phyloP scores from a whole-genome alignment of 2,329 filamentous ascomycete genomes.

The Colletotrichum sp. region DNA sequence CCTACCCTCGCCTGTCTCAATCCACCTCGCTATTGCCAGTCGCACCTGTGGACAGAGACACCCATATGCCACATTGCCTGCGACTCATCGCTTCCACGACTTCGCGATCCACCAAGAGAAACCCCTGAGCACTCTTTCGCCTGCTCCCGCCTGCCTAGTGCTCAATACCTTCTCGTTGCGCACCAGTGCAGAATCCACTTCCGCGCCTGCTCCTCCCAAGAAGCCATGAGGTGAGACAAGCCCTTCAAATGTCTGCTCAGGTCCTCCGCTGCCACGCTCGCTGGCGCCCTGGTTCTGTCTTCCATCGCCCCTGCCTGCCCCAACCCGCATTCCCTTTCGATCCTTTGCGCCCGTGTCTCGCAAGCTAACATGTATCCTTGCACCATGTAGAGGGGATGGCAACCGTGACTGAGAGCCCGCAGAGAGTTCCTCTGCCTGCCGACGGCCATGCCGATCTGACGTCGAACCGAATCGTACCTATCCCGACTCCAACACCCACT shows the following conservation, averaged over 20 bases:
- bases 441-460: constrained; percentile 49
- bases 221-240: constrained; percentile 22
- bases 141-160: neutral
- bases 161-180: neutral
- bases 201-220: neutral
- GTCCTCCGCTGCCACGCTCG: constrained; percentile 11
- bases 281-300: constrained; percentile 21
- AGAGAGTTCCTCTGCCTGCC: constrained; percentile 44
- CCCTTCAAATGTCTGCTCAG: neutral
- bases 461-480: constrained; percentile 54
- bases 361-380: constrained; percentile 22
- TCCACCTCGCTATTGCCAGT: neutral
- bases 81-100: neutral
- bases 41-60: neutral
- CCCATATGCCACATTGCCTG: neutral
- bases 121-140: neutral
- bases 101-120: neutral
- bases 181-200: neutral
- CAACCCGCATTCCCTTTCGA: constrained; percentile 10
- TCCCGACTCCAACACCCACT: constrained; percentile 59
- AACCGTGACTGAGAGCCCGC: constrained; percentile 55
- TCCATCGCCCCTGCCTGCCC: neutral
- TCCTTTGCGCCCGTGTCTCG: constrained; percentile 12
- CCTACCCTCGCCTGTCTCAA: neutral
- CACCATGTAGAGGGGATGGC: constrained; percentile 53